Base-by-base conservation (phyloP, 2,329 filamentous ascomycete species). In the Penicillium frequentans region DNA sequence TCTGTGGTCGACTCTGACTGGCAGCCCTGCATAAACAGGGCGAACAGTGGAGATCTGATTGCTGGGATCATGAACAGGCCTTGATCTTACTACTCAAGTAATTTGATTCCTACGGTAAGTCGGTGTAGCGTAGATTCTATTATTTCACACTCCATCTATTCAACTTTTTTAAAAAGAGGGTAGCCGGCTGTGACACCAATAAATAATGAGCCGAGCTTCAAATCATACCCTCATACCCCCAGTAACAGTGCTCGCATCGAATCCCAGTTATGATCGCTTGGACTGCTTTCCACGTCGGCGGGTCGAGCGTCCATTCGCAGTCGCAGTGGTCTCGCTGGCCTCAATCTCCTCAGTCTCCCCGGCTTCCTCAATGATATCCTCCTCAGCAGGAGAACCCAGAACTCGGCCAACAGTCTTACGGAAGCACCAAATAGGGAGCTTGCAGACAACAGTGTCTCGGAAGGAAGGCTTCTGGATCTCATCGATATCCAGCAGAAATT, bases 401-500 rank as follows among this genome's bases (percentile, higher is more conserved):
- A 74, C 39, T 14, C 65, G 65, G 37, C 72, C 69, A 39, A 74
- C 58, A 35, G 68, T 68, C 57, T 79, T 78, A 52, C 75, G 81
- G 78, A 89, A 95, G 55, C 85, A 71, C 84, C 88, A 96, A 54
- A 87, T 71, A 1, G 95, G 95, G 5, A 96, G 78, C 52, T 89
- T 88, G 74, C 90, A 85, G 45, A 98, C 82, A 58, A 92, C 87
- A 0, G 95, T 99, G 70, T 98, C 90, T 61, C 78, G 84, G 73
- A 97, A 78, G 3, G 88, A 90, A 1, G 95, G 95, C 63, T 82
- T 80, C 45, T 84, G 81, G 58, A 99, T 87, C 73, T 97, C 91
- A 58, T 92, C 85, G 69, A 97, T 87, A 73, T 99, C 93, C 58
- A 99, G 86, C 62, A 97, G 79, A 71, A 88, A 96, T 72, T 97